Base-by-base conservation (phyloP, 257 asterid species). In the Nicotiana knightiana region DNA sequence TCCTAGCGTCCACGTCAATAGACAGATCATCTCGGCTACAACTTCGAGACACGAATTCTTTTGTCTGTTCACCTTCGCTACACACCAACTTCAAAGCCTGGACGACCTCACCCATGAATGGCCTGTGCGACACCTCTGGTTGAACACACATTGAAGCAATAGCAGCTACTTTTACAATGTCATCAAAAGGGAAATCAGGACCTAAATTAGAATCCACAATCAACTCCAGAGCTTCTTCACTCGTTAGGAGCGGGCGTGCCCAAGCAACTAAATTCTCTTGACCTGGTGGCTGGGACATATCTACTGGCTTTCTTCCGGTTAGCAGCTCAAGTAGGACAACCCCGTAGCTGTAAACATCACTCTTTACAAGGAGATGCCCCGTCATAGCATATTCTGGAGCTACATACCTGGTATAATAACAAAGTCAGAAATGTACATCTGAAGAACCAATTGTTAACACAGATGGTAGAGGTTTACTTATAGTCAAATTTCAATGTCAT, bases 381-480 rank as follows among this genome's bases (percentile, higher is more conserved):
- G 98, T 94, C 98, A 94, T 93, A 80, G 98, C 97, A 57, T 93
- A 94, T 88, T 94, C 98, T 16, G 98, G 98, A 84, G 97, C 97
- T 77, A 96, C 98, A 32, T 93, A 95, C 91, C 97, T 94, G 88
- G 17, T 58, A 81, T 82, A 79, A 18, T 83, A 21, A 59, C 28
- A 37, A 86, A 16, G 30, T 46, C 35, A 80, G 71, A 59, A 79
- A 9, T 28, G 61, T 16, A 37, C 28, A 84, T 77, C 33, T 13
- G 57, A 7, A 35, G 67, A 30, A 33, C 16, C 3, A 39, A 79
- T 13, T 6, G 9, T 18, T 37, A 24, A 67, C 21, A 64, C 17
- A 2, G 51, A 46, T 0, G 26, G 15, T 4, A 51, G 30, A 10
- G 62, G 43, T 82, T 43, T 82, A 39, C 11, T n/a, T 70, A 70